phyloP scores from a whole-genome alignment of 116 monocot species.

The Trichopus zeylanicus region DNA sequence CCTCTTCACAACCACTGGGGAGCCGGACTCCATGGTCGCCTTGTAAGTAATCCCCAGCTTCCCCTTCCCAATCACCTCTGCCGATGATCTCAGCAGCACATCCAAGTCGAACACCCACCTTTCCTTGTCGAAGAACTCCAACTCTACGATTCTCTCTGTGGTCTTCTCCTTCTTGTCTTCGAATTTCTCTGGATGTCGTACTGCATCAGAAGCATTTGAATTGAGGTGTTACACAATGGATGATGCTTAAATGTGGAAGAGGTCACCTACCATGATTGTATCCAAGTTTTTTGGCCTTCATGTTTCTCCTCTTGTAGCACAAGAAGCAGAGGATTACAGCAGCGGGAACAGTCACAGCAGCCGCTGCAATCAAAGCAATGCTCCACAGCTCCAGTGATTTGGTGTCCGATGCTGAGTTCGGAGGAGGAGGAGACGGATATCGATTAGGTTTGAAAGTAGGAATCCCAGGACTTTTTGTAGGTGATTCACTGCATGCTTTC shows the following conservation, averaged over 20 bases:
- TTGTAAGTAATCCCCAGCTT: slow-evolving; percentile 33
- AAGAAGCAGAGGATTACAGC: slow-evolving; percentile 14
- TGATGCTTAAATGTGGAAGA: background rate
- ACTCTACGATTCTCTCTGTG: background rate
- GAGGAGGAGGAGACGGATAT: background rate
- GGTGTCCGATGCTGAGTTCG: background rate
- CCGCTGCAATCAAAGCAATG: slow-evolving; percentile 18
- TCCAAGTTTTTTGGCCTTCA: background rate
- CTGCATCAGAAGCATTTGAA: background rate
- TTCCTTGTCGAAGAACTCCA: slow-evolving; percentile 34
- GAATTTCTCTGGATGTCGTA: background rate
- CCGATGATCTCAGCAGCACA: slow-evolving; percentile 28
- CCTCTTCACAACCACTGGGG: slow-evolving; percentile 36
- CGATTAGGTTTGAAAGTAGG: background rate
- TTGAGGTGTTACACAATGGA: background rate
- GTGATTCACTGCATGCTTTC: slow-evolving; percentile 6
- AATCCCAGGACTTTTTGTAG: background rate
- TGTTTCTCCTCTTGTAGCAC: slow-evolving; percentile 9
- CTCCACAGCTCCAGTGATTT: slow-evolving; percentile 14
- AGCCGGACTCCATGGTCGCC: slow-evolving; percentile 22
- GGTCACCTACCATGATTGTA: background rate
- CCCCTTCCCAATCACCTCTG: slow-evolving; percentile 38
- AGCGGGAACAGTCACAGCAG: slow-evolving; percentile 11
- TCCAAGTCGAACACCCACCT: slow-evolving; percentile 21
- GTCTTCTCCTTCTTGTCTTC: slow-evolving; percentile 6